phyloP scores from a whole-genome alignment of 208 protist genomes.

The Porcisia deanei region DNA sequence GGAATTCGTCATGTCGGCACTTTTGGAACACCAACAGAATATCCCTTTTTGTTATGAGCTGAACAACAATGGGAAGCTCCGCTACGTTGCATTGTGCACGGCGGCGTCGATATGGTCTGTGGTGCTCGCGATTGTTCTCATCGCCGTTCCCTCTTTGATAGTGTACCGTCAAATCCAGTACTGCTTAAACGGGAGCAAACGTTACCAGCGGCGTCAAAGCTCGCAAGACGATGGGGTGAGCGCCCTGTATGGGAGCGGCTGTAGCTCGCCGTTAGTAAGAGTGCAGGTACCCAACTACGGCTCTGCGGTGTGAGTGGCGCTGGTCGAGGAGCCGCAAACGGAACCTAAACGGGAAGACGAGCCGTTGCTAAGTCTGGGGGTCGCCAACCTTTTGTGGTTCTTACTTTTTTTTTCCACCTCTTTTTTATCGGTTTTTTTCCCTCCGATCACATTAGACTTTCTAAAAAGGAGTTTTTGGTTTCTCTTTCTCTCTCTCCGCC shows the following conservation, averaged over 20 bases:
- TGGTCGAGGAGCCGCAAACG: neutral
- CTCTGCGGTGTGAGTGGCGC: slow-evolving; percentile 5
- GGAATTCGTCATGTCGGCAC: slow-evolving; percentile 75
- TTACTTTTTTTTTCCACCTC: neutral
- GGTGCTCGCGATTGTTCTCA: slow-evolving; percentile 36
- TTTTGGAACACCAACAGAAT: slow-evolving; percentile 77
- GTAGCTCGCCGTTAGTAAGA: slow-evolving; percentile 24
- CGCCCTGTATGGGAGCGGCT: neutral
- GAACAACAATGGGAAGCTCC: slow-evolving; percentile 56
- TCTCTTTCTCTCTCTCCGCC: too few relatives aligned
- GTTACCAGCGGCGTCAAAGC: slow-evolving; percentile 5
- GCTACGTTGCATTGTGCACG: slow-evolving; percentile 82
- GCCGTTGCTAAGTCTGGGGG: neutral
- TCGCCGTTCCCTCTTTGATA: slow-evolving; percentile 32
- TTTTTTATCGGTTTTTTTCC: neutral
- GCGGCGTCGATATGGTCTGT: slow-evolving; percentile 73
- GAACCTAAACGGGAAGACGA: neutral
- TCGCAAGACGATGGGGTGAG: neutral
- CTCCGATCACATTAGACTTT: neutral
- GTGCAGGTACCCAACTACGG: slow-evolving; percentile 29
- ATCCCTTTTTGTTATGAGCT: slow-evolving; percentile 91
- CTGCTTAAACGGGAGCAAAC: slow-evolving; percentile 17
- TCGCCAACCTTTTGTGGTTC: neutral
- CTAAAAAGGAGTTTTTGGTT: neutral
- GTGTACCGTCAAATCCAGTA: slow-evolving; percentile 32